Evolutionary conservation across 2,329 filamentous ascomycete species (phyloP).

Genomic region (Sporothrix mexicana): DNA sequence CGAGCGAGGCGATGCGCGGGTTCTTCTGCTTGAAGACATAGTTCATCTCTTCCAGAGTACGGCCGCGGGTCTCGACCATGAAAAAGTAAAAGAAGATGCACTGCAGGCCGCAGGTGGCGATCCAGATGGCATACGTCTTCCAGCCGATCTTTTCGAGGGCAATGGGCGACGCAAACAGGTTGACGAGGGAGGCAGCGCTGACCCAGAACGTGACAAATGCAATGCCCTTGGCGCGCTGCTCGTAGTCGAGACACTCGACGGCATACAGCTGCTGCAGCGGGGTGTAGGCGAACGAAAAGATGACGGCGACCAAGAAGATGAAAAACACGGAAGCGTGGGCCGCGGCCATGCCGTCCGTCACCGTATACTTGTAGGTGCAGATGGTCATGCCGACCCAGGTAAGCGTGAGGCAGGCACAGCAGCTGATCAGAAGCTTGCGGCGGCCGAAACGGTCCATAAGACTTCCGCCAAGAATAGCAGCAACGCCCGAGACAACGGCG

Average conservation of each 20-base stretch:
- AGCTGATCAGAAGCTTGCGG: constrained; percentile 11
- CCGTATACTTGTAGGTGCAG: constrained; percentile 5
- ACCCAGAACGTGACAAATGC: constrained; percentile 6
- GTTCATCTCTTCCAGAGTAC: constrained; percentile 11
- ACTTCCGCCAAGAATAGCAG: background rate
- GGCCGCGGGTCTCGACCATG: constrained; percentile 10
- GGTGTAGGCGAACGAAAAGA: constrained; percentile 16
- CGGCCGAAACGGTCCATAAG: constrained; percentile 5
- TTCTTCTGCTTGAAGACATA: constrained; percentile 19
- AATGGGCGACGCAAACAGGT: constrained; percentile 16
- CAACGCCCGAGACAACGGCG: constrained; percentile 4
- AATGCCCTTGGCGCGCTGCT: constrained; percentile 19
- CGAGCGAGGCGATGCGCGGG: background rate
- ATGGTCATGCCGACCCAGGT: constrained; percentile 4
- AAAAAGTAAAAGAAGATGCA: constrained; percentile 20
- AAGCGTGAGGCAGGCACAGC: constrained; percentile 9
- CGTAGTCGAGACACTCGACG: constrained; percentile 19
- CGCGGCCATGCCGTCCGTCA: background rate
- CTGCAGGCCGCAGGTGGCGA: constrained; percentile 9
- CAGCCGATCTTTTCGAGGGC: constrained; percentile 11
- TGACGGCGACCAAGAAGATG: background rate
- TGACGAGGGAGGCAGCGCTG: constrained; percentile 12
- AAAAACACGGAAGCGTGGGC: constrained; percentile 3
- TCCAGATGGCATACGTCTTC: constrained; percentile 16
- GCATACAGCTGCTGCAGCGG: constrained; percentile 13